Evolutionary conservation across 225 moss, liverwort and hornwort genomes (phyloP).

Genomic region (Antitrichia curtipendula): DNA sequence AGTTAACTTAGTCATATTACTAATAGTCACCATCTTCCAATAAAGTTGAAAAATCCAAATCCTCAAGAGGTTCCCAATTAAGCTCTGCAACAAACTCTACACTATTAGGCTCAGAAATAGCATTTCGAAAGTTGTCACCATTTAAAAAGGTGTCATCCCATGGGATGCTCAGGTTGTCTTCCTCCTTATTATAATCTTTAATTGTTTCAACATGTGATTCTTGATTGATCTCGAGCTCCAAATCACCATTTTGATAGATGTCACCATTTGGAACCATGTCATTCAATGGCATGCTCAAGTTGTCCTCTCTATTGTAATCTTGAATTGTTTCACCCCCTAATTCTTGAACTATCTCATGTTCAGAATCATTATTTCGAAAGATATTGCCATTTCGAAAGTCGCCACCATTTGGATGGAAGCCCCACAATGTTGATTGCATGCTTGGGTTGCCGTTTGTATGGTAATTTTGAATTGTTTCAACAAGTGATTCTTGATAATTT

Average conservation of each 20-base stretch:
- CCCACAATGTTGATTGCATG: neutral
- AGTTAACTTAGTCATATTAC: neutral
- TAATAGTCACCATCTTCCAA: neutral
- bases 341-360: rapidly evolving
- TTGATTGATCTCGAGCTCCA: rapidly evolving
- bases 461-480: neutral
- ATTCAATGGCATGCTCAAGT: too few relatives aligned
- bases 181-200: too few relatives aligned
- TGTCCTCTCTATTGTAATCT: too few relatives aligned
- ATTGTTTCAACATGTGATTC: rapidly evolving
- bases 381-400: neutral
- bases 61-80: rapidly evolving
- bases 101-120: rapidly evolving
- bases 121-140: too few relatives aligned
- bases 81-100: rapidly evolving
- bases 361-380: neutral
- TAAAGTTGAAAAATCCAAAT: too few relatives aligned
- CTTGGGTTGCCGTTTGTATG: rapidly evolving
- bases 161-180: neutral
- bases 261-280: too few relatives aligned
- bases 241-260: neutral
- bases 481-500: too few relatives aligned
- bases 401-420: neutral
- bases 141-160: neutral
- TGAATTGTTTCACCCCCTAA: rapidly evolving